phyloP scores from a whole-genome alignment of 2,329 filamentous ascomycete genomes.

The Colletotrichum musae region DNA sequence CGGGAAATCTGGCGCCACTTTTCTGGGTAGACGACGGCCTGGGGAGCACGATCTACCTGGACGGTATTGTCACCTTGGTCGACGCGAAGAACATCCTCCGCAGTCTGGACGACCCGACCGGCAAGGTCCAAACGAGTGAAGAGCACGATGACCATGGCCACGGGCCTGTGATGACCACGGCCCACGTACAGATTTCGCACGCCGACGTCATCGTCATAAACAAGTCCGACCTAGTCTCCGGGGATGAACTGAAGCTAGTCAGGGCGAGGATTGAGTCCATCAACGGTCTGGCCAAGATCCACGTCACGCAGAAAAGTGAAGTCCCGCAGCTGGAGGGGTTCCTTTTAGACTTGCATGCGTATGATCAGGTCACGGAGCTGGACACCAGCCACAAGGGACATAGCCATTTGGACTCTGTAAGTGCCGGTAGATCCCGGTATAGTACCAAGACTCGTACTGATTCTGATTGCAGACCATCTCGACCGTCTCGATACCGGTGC shows the following conservation, averaged over 20 bases:
- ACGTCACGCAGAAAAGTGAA: slow-evolving; percentile 83
- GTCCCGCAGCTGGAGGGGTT: slow-evolving; percentile 89
- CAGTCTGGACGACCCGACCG: slow-evolving; percentile 81
- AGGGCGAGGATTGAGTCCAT: slow-evolving; percentile 83
- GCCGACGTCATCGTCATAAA: slow-evolving; percentile 96
- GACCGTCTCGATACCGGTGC: slow-evolving; percentile 81
- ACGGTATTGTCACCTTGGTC: slow-evolving; percentile 95
- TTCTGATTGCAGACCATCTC: slow-evolving; percentile 77
- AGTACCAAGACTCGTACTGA: slow-evolving; percentile 42
- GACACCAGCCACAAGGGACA: slow-evolving; percentile 84
- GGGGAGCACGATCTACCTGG: slow-evolving; percentile 94
- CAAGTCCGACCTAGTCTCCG: slow-evolving; percentile 87
- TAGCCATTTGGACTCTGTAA: slow-evolving; percentile 89
- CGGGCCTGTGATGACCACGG: slow-evolving; percentile 86
- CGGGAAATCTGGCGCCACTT: slow-evolving; percentile 92
- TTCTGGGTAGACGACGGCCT: slow-evolving; percentile 99
- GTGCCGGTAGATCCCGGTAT: slow-evolving; percentile 46
- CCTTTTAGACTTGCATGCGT: slow-evolving; percentile 91
- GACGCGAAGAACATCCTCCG: slow-evolving; percentile 93
- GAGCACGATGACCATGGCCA: slow-evolving; percentile 60
- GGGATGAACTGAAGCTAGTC: slow-evolving; percentile 78
- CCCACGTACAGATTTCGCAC: slow-evolving; percentile 96
- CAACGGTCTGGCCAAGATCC: slow-evolving; percentile 89
- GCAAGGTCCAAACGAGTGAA: slow-evolving; percentile 59
- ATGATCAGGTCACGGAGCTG: slow-evolving; percentile 83